Percentiles rank a stretch among this genome's conserved stretches.
These are phyloP conservation scores for Lomentospora prolificans DNA, from an alignment of 2,329 filamentous ascomycete genomes.

Conservation along the genomic window DNA sequence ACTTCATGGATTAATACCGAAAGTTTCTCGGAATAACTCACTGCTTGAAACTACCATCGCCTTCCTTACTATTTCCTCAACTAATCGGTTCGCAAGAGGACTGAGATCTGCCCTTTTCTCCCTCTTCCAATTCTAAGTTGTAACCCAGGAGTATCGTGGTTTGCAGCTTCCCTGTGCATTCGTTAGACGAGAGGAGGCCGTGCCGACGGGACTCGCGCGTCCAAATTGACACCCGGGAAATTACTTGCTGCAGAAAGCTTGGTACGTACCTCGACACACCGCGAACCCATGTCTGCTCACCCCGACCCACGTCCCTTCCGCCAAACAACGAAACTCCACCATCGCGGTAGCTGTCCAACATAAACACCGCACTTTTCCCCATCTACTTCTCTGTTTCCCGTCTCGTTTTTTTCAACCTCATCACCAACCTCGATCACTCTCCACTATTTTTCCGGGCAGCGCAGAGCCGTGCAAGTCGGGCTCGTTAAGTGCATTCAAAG, in stretches of 20 bases:
- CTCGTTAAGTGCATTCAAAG: neutral
- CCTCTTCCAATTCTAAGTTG: no score
- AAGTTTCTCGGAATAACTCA: no score
- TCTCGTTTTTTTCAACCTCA: conserved; percentile 18
- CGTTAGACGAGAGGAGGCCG: no score
- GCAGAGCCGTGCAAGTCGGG: neutral
- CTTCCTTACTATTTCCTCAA: no score
- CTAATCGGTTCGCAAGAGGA: no score
- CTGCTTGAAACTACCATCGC: no score
- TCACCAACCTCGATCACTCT: conserved; percentile 19
- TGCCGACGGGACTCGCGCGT: neutral
- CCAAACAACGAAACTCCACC: conserved; percentile 11
- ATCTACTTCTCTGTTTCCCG: neutral
- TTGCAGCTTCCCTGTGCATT: no score
- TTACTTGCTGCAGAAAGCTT: neutral
- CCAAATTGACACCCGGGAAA: conserved; percentile 3
- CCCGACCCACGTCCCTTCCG: conserved; percentile 5
- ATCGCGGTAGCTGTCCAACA: conserved; percentile 12
- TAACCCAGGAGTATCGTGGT: no score
- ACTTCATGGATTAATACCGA: no score
- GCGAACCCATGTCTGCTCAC: conserved; percentile 8
- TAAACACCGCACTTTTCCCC: conserved; percentile 9
- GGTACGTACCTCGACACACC: conserved; percentile 11
- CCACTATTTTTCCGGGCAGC: neutral
- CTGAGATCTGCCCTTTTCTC: no score